These are phyloP conservation scores for Fonsecaea monophora DNA, from an alignment of 2,329 filamentous ascomycete genomes.

Conservation along the genomic window DNA sequence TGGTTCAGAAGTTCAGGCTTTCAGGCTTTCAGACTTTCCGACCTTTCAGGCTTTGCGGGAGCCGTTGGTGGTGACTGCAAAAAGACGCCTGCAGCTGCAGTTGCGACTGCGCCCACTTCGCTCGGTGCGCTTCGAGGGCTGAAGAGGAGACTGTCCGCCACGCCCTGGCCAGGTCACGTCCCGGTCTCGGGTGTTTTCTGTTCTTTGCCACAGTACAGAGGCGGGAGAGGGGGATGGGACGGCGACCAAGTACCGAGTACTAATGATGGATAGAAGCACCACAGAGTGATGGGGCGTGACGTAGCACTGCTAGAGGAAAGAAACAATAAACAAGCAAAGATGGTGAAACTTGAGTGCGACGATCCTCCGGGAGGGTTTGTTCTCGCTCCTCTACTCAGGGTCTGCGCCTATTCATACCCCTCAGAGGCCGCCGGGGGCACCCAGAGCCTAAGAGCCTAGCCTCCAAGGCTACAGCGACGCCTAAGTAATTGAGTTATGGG, in stretches of 20 bases:
- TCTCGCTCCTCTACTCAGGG: background rate
- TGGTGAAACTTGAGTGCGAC: constrained; percentile 15
- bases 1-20: background rate
- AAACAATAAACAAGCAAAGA: constrained; percentile 14
- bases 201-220: constrained; percentile 5
- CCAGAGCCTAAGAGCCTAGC: background rate
- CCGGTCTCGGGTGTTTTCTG: background rate
- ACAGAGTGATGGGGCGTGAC: constrained; percentile 2
- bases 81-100: constrained; percentile 1
- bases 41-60: background rate
- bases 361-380: constrained; percentile 5
- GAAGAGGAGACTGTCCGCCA: background rate
- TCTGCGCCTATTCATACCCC: too few species aligned
- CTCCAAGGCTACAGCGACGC: background rate
- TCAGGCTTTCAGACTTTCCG: background rate
- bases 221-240: background rate
- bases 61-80: constrained; percentile 5
- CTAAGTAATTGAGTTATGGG: background rate
- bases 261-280: background rate
- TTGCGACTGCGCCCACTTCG: constrained; percentile 13
- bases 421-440: constrained; percentile 19
- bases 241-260: background rate
- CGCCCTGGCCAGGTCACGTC: background rate
- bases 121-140: background rate
- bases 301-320: constrained; percentile 5